Percentiles rank a stretch among this genome's conserved stretches.
phyloP scores from a whole-genome alignment of 1,284 basidiomycete species.

The Ustilago curta region DNA sequence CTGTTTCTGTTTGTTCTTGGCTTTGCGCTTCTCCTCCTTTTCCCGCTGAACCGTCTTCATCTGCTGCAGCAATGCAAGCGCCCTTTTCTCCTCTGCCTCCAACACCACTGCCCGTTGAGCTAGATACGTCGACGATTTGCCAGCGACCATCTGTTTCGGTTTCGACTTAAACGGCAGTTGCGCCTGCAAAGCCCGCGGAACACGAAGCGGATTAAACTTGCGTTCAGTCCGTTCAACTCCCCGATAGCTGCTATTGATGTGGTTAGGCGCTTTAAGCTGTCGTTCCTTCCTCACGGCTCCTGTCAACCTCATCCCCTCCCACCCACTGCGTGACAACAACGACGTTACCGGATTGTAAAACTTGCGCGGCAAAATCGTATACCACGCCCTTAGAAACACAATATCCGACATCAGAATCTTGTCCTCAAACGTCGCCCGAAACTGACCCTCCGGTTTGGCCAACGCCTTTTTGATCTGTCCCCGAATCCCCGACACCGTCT shows the following conservation, averaged over 20 bases:
- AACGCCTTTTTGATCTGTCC: conserved; percentile 97
- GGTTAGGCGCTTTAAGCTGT: conserved; percentile 81
- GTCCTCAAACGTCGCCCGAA: conserved; percentile 97
- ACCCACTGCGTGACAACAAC: conserved; percentile 73
- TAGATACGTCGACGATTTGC: conserved; percentile 73
- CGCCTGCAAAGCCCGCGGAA: conserved; percentile 89
- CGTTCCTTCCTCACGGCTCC: conserved; percentile 89
- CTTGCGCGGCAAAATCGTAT: conserved; percentile 90
- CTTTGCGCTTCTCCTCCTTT: conserved; percentile 81
- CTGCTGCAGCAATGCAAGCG: conserved; percentile 92
- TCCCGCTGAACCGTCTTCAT: conserved; percentile 92
- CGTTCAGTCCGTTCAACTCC: conserved; percentile 76
- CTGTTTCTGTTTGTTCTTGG: conserved; percentile 47
- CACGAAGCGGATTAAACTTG: conserved; percentile 89
- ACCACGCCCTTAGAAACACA: conserved; percentile 96
- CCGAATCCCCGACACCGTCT: conserved; percentile 93
- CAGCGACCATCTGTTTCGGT: conserved; percentile 80
- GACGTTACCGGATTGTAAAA: conserved; percentile 98
- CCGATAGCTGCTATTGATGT: conserved; percentile 90
- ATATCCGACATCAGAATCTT: conserved; percentile 97
- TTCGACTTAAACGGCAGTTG: conserved; percentile 92
- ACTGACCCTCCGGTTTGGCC: conserved; percentile 91
- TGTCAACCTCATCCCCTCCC: conserved; percentile 89
- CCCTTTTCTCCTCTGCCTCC: conserved; percentile 93
- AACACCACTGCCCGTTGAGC: conserved; percentile 81